Percentiles rank a stretch among this genome's conserved stretches.
Conservation (phyloP, 1,284 basidiomycete species). For the Heterobasidion parviporum region DNA sequence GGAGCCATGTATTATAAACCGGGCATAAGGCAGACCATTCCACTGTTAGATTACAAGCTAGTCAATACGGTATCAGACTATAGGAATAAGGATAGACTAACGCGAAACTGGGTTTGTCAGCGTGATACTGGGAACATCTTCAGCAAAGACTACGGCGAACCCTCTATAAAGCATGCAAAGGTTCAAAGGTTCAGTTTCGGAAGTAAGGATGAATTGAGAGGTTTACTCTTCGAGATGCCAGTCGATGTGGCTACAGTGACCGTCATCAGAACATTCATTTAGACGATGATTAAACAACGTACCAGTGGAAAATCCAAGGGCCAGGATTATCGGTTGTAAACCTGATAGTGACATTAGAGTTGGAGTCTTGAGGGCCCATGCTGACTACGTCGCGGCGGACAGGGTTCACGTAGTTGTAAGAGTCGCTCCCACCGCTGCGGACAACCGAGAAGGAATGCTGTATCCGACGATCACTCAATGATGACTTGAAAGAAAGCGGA, state of each 20-base stretch:
- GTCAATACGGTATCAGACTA: too few species aligned
- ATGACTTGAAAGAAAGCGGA: background rate
- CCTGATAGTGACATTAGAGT: slow-evolving; percentile 19
- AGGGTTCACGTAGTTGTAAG: slow-evolving; percentile 32
- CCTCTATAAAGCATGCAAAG: background rate
- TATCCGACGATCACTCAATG: background rate
- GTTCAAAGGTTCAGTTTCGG: background rate
- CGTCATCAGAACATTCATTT: background rate
- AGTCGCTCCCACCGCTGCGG: slow-evolving; percentile 16
- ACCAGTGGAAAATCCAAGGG: slow-evolving; percentile 39
- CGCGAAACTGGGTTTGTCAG: too few species aligned
- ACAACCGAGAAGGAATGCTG: slow-evolving; percentile 21
- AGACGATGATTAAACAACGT: background rate
- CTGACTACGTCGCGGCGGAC: slow-evolving; percentile 18
- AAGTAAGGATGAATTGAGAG: background rate
- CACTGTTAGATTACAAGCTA: too few species aligned
- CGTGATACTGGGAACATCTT: background rate
- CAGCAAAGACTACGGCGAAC: background rate
- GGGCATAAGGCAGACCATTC: too few species aligned
- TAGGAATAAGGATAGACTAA: too few species aligned
- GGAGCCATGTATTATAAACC: too few species aligned
- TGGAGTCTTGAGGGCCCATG: slow-evolving; percentile 7
- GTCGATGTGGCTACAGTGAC: slow-evolving; percentile 3
- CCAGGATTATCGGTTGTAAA: slow-evolving; percentile 35
- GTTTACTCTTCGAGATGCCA: slow-evolving; percentile 15